These are phyloP conservation scores for Coniochaeta sp. DNA, from an alignment of 2,329 filamentous ascomycete genomes.

Conservation along the genomic window DNA sequence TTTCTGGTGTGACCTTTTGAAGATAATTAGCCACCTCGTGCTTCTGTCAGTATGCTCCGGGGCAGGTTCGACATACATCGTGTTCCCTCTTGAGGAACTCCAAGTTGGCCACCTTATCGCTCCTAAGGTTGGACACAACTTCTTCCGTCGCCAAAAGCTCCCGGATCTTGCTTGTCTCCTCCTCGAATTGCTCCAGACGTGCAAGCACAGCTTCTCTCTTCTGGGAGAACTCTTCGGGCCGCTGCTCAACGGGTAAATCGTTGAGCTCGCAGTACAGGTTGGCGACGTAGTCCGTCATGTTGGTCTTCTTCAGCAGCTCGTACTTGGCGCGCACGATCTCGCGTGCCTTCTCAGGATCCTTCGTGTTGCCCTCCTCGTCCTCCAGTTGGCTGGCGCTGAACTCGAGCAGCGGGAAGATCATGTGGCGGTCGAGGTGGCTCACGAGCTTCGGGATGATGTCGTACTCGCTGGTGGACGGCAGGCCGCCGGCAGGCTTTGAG, in stretches of 20 bases:
- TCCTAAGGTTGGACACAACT: slow-evolving; percentile 83
- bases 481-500: slow-evolving; percentile 26
- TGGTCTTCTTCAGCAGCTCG: slow-evolving; percentile 89
- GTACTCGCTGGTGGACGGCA: slow-evolving; percentile 17
- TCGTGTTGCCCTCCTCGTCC: slow-evolving; percentile 52
- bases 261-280: slow-evolving; percentile 86
- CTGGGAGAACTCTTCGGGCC: slow-evolving; percentile 77
- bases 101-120: slow-evolving; percentile 98
- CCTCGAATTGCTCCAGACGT: slow-evolving; percentile 74
- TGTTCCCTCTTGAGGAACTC: slow-evolving; percentile 96
- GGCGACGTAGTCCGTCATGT: slow-evolving; percentile 98
- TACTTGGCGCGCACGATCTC: slow-evolving; percentile 84
- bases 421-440: slow-evolving; percentile 85
- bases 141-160: slow-evolving; percentile 81
- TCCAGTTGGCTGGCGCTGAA: slow-evolving; percentile 79
- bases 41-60: not conserved
- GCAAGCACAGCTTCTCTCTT: slow-evolving; percentile 85
- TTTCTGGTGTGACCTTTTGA: slow-evolving; percentile 74
- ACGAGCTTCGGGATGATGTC: slow-evolving; percentile 77
- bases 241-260: slow-evolving; percentile 52
- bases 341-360: slow-evolving; percentile 47
- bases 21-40: slow-evolving; percentile 1
- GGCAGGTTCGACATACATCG: slow-evolving; percentile 49
- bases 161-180: slow-evolving; percentile 82
- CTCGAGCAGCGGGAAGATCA: slow-evolving; percentile 94